Base-by-base conservation (phyloP, 768 basidiomycete species). In the Panellus pusillus region DNA sequence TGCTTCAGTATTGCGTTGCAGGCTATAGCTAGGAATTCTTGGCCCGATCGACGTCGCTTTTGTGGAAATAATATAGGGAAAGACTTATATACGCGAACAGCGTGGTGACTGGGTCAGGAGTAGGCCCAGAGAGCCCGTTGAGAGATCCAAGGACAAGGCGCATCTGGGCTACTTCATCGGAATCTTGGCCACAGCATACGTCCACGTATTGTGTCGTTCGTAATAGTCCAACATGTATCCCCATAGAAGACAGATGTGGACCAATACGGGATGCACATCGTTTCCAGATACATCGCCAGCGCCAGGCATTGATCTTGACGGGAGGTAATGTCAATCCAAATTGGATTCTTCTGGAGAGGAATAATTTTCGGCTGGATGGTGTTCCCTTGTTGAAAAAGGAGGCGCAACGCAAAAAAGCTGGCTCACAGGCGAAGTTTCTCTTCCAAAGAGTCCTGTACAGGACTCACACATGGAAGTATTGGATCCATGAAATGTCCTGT, bases 41-140 rank as follows among this genome's bases (percentile, higher is more conserved):
- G 51, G 5, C 52, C 59, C 55, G 59, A 9, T 24, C 20, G 35
- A 57, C 38, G 14, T 54, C 55, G 7, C 18, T n/a, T 18, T 57
- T 57, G 44, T 61, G 54, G 17, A 51, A 61, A 24, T 57, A 61
- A 35, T 61, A 61, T 35, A 57, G 51, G 1, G 55, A 54, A n/a
- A 61, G 17, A 40, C 48, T 47, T 1, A 48, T 2, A 19, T 54
- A 57, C 17, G 55, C 46, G 6, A 57, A 4, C 27, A 57, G 5
- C 2, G 35, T 36, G 9, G 59, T 57, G 14, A 53, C 28, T 2
- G 55, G 32, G 35, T 54, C 31, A 9, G 55, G 59, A 14, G 52
- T 24, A 31, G 52, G 55, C 37, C 59, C 59, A 5, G 47, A 29
- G 48, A 57, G 47, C 20, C 55, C 59, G 8, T 20, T 35, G 15